Conservation (phyloP, 768 basidiomycete genomes). For the Porphyrellus cyaneotinctus region DNA sequence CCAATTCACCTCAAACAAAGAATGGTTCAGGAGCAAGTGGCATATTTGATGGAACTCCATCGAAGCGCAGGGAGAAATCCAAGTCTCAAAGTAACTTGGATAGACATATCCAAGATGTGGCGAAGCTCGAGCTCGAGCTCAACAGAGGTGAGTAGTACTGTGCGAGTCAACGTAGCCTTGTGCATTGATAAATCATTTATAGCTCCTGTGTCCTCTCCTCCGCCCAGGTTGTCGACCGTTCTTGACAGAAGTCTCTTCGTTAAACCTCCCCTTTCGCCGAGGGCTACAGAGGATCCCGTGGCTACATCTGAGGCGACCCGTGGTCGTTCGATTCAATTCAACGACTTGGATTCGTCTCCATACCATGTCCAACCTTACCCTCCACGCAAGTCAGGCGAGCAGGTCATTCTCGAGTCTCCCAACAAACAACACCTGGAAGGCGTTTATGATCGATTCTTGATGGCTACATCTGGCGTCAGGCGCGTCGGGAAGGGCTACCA, state of each 20-base stretch:
- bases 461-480: conserved; percentile 78
- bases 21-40: conserved; percentile 22
- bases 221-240: conserved; percentile 58
- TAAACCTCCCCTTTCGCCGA: conserved; percentile 40
- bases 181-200: conserved; percentile 3
- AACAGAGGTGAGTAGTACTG: conserved; percentile 47
- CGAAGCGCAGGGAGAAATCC: conserved; percentile 63
- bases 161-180: not conserved
- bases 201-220: conserved; percentile 38
- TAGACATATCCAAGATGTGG: conserved; percentile 63
- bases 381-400: conserved; percentile 38
- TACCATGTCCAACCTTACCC: conserved; percentile 65
- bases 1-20: conserved; percentile 47
- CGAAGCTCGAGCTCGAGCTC: conserved; percentile 61
- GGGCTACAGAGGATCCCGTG: conserved; percentile 37
- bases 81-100: conserved; percentile 63
- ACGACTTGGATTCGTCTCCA: conserved; percentile 58
- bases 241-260: conserved; percentile 69
- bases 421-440: conserved; percentile 61
- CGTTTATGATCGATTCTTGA: conserved; percentile 78
- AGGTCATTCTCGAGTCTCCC: conserved; percentile 46
- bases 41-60: conserved; percentile 49
- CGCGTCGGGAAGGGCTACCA: conserved; percentile 80
- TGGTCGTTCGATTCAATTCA: conserved; percentile 18
- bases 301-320: conserved; percentile 21